Percentiles rank a stretch among this genome's conserved stretches.
phyloP scores from a whole-genome alignment of 2,329 filamentous ascomycete genomes.

The Teratosphaeria zuluensis region DNA sequence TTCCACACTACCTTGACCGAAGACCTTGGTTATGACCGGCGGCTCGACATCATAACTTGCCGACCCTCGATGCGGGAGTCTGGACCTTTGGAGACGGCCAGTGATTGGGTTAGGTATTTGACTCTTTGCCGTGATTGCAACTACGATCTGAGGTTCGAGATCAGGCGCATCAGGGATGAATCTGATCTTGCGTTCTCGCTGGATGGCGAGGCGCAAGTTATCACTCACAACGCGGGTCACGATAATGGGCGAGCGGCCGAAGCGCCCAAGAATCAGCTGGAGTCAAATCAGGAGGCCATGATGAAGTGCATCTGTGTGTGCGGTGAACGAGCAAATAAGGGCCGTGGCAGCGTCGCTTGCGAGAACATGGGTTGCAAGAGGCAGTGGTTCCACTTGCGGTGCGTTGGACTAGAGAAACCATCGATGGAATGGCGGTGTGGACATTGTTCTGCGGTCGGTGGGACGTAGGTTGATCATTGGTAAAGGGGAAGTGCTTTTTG shows the following conservation, averaged over 20 bases:
- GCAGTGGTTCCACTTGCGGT: conserved; percentile 16
- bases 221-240: not conserved
- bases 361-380: conserved; percentile 11
- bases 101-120: not conserved
- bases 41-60: not conserved
- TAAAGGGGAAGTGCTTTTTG: not conserved
- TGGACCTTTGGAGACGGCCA: not conserved
- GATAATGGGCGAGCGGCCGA: not conserved
- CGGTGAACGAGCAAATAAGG: not conserved
- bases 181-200: no score
- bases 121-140: not conserved
- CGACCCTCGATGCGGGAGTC: not conserved
- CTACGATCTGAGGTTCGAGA: not conserved
- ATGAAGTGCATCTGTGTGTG: conserved; percentile 1
- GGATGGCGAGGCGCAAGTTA: not conserved
- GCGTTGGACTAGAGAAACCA: conserved; percentile 12
- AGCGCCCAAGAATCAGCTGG: not conserved
- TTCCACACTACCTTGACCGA: not conserved
- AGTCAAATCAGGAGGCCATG: not conserved
- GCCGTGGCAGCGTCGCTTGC: conserved; percentile 9
- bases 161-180: not conserved
- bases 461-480: not conserved
- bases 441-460: conserved; percentile 4
- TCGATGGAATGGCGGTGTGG: conserved; percentile 12
- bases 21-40: not conserved